A percentile compares a stretch with the other conserved stretches of the same genome.
phyloP scores from a whole-genome alignment of 306 rosid genomes.

The Cucurbita pepo region DNA sequence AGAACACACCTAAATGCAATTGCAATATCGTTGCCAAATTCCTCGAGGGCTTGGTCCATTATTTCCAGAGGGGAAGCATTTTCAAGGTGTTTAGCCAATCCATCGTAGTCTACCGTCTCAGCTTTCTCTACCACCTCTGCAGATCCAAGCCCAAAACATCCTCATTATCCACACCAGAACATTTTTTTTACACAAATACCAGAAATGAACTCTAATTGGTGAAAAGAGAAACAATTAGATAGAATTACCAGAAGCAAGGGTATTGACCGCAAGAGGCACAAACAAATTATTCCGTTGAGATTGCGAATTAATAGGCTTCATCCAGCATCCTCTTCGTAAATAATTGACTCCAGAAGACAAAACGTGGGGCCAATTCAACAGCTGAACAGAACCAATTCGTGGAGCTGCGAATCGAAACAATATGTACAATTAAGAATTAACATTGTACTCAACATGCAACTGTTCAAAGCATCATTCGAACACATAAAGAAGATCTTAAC shows the following conservation, averaged over 20 bases:
- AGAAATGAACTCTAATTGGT: not conserved
- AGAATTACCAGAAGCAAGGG: slow-evolving; percentile 30
- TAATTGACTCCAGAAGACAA: slow-evolving; percentile 9
- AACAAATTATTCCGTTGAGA: slow-evolving; percentile 31
- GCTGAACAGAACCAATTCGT: slow-evolving; percentile 24
- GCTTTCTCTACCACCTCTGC: slow-evolving; percentile 47
- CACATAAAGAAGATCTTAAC: not conserved
- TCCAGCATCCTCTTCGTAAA: slow-evolving; percentile 20
- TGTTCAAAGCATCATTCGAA: not conserved
- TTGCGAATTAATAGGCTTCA: slow-evolving; percentile 33
- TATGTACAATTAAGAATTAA: not conserved
- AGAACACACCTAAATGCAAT: slow-evolving; percentile 67
- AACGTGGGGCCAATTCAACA: slow-evolving; percentile 16
- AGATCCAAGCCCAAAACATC: not conserved
- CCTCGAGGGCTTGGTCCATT: slow-evolving; percentile 61
- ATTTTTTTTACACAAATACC: not conserved
- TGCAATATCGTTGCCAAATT: slow-evolving; percentile 59
- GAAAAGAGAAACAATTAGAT: not conserved
- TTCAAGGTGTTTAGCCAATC: slow-evolving; percentile 34
- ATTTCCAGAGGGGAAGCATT: slow-evolving; percentile 74
- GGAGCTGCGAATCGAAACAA: slow-evolving; percentile 27
- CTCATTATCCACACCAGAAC: too few relatives aligned
- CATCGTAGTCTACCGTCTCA: slow-evolving; percentile 27
- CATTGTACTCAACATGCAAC: not conserved
- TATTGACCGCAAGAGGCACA: slow-evolving; percentile 33